These are phyloP conservation scores for Fusarium longipes DNA, from an alignment of 2,329 filamentous ascomycete species.

Conservation along the genomic window DNA sequence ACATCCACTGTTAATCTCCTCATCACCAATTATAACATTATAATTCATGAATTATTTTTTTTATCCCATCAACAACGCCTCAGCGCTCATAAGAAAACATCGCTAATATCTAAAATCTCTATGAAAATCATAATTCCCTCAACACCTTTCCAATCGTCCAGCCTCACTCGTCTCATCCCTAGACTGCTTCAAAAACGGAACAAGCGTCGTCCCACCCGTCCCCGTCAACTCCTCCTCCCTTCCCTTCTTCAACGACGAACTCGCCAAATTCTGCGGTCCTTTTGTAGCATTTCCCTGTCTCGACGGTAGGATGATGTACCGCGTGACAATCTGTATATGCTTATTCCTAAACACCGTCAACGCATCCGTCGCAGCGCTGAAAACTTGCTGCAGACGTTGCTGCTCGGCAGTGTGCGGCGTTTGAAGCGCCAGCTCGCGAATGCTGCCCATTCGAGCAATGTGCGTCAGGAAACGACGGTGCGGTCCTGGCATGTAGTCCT, in stretches of 20 bases:
- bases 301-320: constrained; percentile 89
- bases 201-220: constrained; percentile 86
- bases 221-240: constrained; percentile 73
- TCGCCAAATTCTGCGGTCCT: constrained; percentile 57
- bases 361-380: constrained; percentile 79
- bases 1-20: neutral
- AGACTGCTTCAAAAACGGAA: constrained; percentile 90
- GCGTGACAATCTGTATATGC: constrained; percentile 88
- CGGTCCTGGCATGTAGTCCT: constrained; percentile 88
- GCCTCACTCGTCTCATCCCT: constrained; percentile 78
- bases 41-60: neutral
- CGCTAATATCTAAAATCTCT: constrained; percentile 21
- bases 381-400: constrained; percentile 58
- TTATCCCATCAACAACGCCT: neutral
- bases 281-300: constrained; percentile 50
- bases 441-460: constrained; percentile 76
- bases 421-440: constrained; percentile 73
- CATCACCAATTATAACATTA: neutral
- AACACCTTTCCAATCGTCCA: constrained; percentile 45
- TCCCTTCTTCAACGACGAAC: constrained; percentile 54
- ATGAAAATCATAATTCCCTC: neutral
- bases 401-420: constrained; percentile 66
- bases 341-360: constrained; percentile 82
- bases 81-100: neutral
- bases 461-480: constrained; percentile 83